A percentile compares a stretch with the other conserved stretches of the same genome.
These are phyloP conservation scores for Anisodus acutangulus DNA, from an alignment of 257 asterid genomes.

Conservation along the genomic window DNA sequence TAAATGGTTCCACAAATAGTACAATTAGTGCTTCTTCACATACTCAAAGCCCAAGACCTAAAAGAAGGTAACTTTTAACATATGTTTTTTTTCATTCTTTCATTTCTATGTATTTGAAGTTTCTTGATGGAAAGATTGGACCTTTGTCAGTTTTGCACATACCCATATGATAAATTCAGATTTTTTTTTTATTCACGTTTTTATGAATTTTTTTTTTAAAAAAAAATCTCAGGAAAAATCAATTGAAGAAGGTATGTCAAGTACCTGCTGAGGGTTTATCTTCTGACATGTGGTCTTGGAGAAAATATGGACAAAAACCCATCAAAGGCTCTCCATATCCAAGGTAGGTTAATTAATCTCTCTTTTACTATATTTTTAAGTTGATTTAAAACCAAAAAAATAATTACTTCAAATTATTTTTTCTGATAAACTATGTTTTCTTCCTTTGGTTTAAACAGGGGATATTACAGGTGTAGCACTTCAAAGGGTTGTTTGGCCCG, in stretches of 20 bases:
- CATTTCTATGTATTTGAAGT: neutral
- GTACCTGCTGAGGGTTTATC: slow-evolving; percentile 80
- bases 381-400: neutral
- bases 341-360: slow-evolving; percentile 45
- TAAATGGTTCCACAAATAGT: slow-evolving; percentile 38
- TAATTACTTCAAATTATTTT: no score
- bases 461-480: slow-evolving; percentile 95
- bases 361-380: neutral
- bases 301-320: slow-evolving; percentile 97
- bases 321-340: slow-evolving; percentile 98
- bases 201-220: neutral
- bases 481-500: slow-evolving; percentile 90
- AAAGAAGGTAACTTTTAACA: slow-evolving; percentile 61
- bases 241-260: slow-evolving; percentile 73
- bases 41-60: slow-evolving; percentile 59
- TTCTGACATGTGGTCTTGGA: slow-evolving; percentile 95
- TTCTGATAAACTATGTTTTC: slow-evolving; percentile 22
- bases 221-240: slow-evolving; percentile 60
- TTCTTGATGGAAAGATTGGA: neutral
- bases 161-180: neutral
- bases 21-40: slow-evolving; percentile 37
- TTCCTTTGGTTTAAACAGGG: slow-evolving; percentile 51
- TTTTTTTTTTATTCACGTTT: neutral
- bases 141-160: neutral
- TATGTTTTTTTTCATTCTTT: neutral